A percentile compares a stretch with the other conserved stretches of the same genome.
These are phyloP conservation scores for Tetrapyrgos nigripes DNA, from an alignment of 1,284 basidiomycete genomes.

Conservation along the genomic window DNA sequence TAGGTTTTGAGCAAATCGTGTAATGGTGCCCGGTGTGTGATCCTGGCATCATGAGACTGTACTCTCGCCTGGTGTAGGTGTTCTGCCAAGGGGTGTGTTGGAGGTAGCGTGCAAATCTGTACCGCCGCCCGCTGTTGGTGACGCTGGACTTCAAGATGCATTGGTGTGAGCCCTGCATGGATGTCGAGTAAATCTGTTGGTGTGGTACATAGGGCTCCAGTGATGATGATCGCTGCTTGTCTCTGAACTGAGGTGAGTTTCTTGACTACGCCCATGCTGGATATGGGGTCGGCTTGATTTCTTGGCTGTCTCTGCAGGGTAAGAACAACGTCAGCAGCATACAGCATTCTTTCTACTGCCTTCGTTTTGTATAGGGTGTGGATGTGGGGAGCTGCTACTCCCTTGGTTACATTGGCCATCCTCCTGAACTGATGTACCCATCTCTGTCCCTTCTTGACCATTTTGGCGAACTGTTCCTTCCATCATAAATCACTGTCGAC, in stretches of 20 bases:
- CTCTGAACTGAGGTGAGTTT: conserved; percentile 37
- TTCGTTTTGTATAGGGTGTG: conserved; percentile 30
- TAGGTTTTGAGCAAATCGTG: conserved; percentile 13
- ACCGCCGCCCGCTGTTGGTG: conserved; percentile 31
- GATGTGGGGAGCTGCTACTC: neutral
- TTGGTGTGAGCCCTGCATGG: conserved; percentile 39
- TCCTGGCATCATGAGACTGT: neutral
- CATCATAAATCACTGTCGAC: no score
- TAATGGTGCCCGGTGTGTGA: conserved; percentile 3
- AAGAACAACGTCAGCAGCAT: neutral
- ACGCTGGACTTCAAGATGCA: conserved; percentile 30
- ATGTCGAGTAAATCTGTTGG: conserved; percentile 37
- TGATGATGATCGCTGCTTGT: conserved; percentile 34
- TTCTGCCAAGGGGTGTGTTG: conserved; percentile 35
- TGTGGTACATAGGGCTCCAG: conserved; percentile 40
- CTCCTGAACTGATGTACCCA: no score
- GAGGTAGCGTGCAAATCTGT: conserved; percentile 37
- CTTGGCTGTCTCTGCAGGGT: neutral
- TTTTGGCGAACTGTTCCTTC: no score
- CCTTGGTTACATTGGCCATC: no score
- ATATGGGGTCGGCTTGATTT: neutral
- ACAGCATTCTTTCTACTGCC: conserved; percentile 27
- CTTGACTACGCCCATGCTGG: conserved; percentile 16
- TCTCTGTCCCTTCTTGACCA: no score
- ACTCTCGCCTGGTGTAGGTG: neutral